Evolutionary conservation across 1,139 yeast genomes (phyloP).

Genomic region (Blastobotrys buckinghamii): DNA sequence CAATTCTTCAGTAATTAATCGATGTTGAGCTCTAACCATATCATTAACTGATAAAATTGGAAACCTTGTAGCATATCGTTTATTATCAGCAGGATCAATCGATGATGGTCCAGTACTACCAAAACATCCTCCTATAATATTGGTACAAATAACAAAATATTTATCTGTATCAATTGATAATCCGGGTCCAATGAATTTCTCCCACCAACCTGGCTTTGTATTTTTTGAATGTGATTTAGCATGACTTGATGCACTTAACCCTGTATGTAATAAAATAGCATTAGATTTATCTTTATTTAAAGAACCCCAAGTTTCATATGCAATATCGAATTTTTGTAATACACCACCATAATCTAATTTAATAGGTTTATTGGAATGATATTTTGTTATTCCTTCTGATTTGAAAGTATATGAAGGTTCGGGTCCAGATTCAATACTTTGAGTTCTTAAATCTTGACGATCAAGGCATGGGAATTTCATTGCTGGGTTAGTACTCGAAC

Average conservation of each 20-base stretch:
- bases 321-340: constrained; percentile 68
- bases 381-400: constrained; percentile 61
- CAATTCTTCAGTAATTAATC: constrained; percentile 55
- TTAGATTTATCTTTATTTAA: constrained; percentile 59
- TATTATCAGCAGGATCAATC: constrained; percentile 63
- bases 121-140: constrained; percentile 89
- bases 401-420: constrained; percentile 79
- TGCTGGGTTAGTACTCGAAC: constrained; percentile 44
- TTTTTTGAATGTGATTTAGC: constrained; percentile 80
- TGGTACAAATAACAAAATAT: constrained; percentile 79
- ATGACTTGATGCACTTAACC: constrained; percentile 88
- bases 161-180: constrained; percentile 72
- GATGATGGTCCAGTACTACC: constrained; percentile 95
- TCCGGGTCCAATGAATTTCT: constrained; percentile 82
- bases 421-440: constrained; percentile 62
- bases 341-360: constrained; percentile 78
- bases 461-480: constrained; percentile 85
- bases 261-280: constrained; percentile 79
- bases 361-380: constrained; percentile 50
- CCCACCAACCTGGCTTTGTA: constrained; percentile 91
- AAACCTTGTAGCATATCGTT: constrained; percentile 76
- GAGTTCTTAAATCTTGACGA: constrained; percentile 52
- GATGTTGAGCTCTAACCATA: constrained; percentile 84
- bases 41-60: constrained; percentile 84
- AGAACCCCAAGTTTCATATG: constrained; percentile 89